Percentiles rank a stretch among this genome's conserved stretches.
Evolutionary conservation across 805 yeast species (phyloP).

Genomic region (Candida easanensis): DNA sequence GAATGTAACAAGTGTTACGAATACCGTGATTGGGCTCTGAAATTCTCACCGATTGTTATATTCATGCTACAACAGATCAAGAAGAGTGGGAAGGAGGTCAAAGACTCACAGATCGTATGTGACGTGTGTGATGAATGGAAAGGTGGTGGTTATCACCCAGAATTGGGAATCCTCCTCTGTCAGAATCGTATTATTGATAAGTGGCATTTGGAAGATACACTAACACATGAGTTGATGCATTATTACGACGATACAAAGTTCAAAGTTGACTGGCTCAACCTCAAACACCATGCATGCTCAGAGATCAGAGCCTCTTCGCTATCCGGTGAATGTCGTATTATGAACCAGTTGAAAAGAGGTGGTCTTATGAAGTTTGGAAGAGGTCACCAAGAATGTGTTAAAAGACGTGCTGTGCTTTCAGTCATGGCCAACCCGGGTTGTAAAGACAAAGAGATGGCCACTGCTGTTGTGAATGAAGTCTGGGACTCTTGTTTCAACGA

Average conservation of each 20-base stretch:
- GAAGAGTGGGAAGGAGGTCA: slow-evolving; percentile 51
- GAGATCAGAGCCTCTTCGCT: slow-evolving; percentile 91
- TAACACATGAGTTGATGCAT: slow-evolving; percentile 91
- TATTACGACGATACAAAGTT: slow-evolving; percentile 89
- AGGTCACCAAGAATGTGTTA: slow-evolving; percentile 90
- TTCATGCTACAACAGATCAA: slow-evolving; percentile 85
- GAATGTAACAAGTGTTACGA: slow-evolving; percentile 73
- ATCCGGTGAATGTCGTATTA: slow-evolving; percentile 92
- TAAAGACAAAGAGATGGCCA: slow-evolving; percentile 68
- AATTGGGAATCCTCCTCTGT: slow-evolving; percentile 80
- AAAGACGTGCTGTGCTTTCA: slow-evolving; percentile 81
- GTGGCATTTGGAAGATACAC: slow-evolving; percentile 84
- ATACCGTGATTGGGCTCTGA: slow-evolving; percentile 75
- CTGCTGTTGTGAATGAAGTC: slow-evolving; percentile 75
- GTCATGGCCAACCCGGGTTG: slow-evolving; percentile 88
- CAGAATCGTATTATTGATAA: slow-evolving; percentile 68
- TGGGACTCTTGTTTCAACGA: slow-evolving; percentile 93
- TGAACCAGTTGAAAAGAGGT: slow-evolving; percentile 64
- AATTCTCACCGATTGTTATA: slow-evolving; percentile 77
- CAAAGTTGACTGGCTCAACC: slow-evolving; percentile 78
- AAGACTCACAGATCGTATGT: slow-evolving; percentile 60
- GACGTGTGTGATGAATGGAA: slow-evolving; percentile 78
- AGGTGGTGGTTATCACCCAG: slow-evolving; percentile 94
- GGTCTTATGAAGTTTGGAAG: slow-evolving; percentile 54
- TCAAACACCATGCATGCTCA: slow-evolving; percentile 94